Percentiles rank a stretch among this genome's conserved stretches.
Evolutionary conservation across 1,139 yeast species (phyloP).

Genomic region (Meyerozyma guilliermondii): DNA sequence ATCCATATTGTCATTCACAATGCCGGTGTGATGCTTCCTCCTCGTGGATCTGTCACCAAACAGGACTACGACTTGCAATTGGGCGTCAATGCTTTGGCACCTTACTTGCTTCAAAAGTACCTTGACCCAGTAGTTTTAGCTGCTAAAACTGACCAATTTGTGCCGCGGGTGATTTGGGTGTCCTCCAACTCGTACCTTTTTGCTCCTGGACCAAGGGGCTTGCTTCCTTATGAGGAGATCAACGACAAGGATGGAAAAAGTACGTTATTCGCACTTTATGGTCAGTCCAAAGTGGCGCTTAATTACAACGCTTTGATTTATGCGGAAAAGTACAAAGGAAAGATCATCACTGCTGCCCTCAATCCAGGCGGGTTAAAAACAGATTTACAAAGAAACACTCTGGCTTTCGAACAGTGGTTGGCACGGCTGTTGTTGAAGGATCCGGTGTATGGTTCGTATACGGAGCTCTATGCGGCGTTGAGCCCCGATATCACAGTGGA

Average conservation of each 20-base stretch:
- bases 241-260: conserved; percentile 13
- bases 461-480: conserved; percentile 19
- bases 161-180: conserved; percentile 42
- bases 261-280: conserved; percentile 20
- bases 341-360: conserved; percentile 31
- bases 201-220: conserved; percentile 34
- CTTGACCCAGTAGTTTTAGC: conserved; percentile 37
- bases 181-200: conserved; percentile 34
- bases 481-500: conserved; percentile 14
- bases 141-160: conserved; percentile 11
- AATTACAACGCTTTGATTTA: conserved; percentile 39
- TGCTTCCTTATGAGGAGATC: conserved; percentile 31
- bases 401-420: background rate
- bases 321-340: conserved; percentile 26
- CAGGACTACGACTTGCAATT: conserved; percentile 45
- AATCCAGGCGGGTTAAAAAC: conserved; percentile 46
- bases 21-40: conserved; percentile 42
- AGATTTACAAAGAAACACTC: conserved; percentile 32
- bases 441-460: conserved; percentile 15
- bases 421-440: background rate
- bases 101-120: conserved; percentile 40
- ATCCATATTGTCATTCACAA: conserved; percentile 11
- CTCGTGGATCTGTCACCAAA: conserved; percentile 25
- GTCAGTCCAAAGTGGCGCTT: conserved; percentile 46
- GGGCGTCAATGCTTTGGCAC: conserved; percentile 48